These are phyloP conservation scores for Saccharomyces hybrid DNA, from an alignment of 1,139 yeast genomes.

Conservation along the genomic window DNA sequence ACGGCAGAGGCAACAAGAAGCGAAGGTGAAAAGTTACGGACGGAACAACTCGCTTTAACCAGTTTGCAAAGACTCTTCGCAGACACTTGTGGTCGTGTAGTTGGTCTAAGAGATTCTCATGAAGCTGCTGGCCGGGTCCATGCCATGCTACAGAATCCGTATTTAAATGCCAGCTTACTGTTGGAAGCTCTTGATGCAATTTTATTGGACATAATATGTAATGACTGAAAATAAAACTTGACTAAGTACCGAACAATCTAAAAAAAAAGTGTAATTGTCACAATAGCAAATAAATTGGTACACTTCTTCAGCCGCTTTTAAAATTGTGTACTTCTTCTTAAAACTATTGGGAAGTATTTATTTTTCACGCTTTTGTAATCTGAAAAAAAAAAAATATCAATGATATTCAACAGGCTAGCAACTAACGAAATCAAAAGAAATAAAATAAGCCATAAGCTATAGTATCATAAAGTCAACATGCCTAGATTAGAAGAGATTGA, in stretches of 20 bases:
- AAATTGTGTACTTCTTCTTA: not conserved
- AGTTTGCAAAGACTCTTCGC: conserved; percentile 50
- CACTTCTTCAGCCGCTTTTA: not conserved
- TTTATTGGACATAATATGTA: conserved; percentile 32
- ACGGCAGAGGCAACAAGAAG: conserved; percentile 34
- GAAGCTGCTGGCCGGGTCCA: conserved; percentile 56
- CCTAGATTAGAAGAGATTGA: conserved; percentile 78
- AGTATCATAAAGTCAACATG: conserved; percentile 31
- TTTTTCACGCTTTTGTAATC: not conserved
- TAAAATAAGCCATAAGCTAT: not conserved
- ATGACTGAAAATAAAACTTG: conserved; percentile 8
- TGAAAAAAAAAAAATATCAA: not conserved
- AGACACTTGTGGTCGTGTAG: conserved; percentile 65
- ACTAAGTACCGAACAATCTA: not conserved
- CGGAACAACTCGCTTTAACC: conserved; percentile 52
- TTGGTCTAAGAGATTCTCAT: conserved; percentile 59
- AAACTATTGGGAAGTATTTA: not conserved
- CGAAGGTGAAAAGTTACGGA: conserved; percentile 42
- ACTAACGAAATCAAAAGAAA: not conserved
- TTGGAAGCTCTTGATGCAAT: conserved; percentile 39
- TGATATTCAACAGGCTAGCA: not conserved
- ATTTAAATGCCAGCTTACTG: conserved; percentile 56
- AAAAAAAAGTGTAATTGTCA: not conserved
- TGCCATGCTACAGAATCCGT: conserved; percentile 66
- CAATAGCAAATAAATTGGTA: not conserved